These are phyloP conservation scores for Saitoella complicata DNA, from an alignment of 805 yeast genomes.

Conservation along the genomic window DNA sequence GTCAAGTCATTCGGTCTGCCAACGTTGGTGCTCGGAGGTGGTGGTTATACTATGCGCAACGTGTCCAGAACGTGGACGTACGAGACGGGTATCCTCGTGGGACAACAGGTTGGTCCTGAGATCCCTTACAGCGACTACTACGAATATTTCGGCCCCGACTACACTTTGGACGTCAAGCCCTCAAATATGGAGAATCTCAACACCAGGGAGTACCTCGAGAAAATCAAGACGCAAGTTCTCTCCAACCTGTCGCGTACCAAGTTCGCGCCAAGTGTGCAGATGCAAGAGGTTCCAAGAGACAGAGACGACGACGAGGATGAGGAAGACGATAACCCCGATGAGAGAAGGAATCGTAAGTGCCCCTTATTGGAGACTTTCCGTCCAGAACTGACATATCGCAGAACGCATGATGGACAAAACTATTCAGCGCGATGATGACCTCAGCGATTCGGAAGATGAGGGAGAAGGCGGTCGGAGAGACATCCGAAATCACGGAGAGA, in stretches of 20 bases:
- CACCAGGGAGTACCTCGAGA: conserved; percentile 78
- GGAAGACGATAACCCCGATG: too few relatives aligned
- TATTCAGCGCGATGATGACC: conserved; percentile 56
- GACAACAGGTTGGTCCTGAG: conserved; percentile 28
- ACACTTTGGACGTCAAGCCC: conserved; percentile 84
- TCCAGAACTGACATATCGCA: background rate
- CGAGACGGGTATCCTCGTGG: conserved; percentile 70
- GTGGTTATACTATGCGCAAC: conserved; percentile 93
- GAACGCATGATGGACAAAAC: background rate
- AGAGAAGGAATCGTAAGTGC: too few relatives aligned
- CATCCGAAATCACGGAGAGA: too few relatives aligned
- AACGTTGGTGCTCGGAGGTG: conserved; percentile 86
- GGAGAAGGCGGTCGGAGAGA: too few relatives aligned
- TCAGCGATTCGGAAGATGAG: background rate
- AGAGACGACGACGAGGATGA: conserved; percentile 14
- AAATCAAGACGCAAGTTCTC: conserved; percentile 51
- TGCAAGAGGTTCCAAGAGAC: conserved; percentile 77
- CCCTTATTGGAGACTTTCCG: too few relatives aligned
- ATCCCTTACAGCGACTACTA: conserved; percentile 67
- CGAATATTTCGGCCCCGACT: conserved; percentile 95
- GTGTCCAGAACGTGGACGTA: conserved; percentile 92
- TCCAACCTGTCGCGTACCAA: conserved; percentile 75
- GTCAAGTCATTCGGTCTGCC: conserved; percentile 83
- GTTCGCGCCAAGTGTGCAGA: conserved; percentile 93
- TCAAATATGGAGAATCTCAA: conserved; percentile 95